Evolutionary conservation across 352 stramenopile genomes (phyloP), one percentile per base, ranked within the genome.

Genomic region (Plasmopara viticola): DNA sequence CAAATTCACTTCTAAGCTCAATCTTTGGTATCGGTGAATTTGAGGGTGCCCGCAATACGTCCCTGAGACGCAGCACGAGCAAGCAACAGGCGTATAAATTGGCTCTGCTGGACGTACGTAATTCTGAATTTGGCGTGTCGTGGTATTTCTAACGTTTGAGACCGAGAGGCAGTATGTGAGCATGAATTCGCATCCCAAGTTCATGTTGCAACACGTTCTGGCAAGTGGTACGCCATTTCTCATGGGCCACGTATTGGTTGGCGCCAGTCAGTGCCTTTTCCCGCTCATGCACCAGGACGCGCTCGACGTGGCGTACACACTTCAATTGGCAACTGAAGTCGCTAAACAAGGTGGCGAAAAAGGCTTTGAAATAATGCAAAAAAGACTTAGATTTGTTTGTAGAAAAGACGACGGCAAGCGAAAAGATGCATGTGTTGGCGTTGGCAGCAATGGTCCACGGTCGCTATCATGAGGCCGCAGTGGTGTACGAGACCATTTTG

Each of bases 1-100:
- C 66, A 35, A 72, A 86, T 70, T 91, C 81, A 29, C 56, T 91
- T 7, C 62, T 91, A 30, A 58, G 78, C 50, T 72, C 75, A 46
- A 85, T 91, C 56, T 91, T 91, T 51, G 79, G 79, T 40, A 90
- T 90, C 51, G 79, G 79, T 43, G 79, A 90, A 64, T 90, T 88
- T 54, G 79, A 90, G 51, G 79, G 73, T 41, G 60, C 69, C 39
- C 77, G 77, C 45, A 67, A 87, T 51, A 72, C 81, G 61, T 68
- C 71, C 46, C 53, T 90, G 49, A 61, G 66, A 15, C 60, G 69
- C 25, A 68, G 54, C 40, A 86, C 73, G 35, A 75, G 72, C 64
- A 88, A 86, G 64, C 71, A 75, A 34, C 77, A 90, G 30, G 79
- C 79, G 12, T 91, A 77, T 53, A 65, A 85, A 18, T 45, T 91